A percentile compares a stretch with the other conserved stretches of the same genome.
Conservation (phyloP, 495 filamentous ascomycete species). For the Penicillium robsamsonii region DNA sequence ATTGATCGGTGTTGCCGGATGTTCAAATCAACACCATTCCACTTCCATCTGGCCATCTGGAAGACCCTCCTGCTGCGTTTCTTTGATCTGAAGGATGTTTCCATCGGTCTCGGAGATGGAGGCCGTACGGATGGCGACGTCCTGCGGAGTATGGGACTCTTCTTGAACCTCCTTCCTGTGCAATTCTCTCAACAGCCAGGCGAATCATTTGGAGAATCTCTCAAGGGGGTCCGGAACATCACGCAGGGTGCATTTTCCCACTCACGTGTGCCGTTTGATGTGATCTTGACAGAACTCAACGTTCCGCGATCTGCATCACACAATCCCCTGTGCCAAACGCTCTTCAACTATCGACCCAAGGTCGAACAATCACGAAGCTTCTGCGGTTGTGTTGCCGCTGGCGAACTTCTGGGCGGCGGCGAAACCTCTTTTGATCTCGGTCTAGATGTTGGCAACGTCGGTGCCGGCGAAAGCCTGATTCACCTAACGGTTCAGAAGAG, state of each 20-base stretch:
- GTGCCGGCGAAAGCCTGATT: slow-evolving; percentile 13
- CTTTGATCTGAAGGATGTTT: slow-evolving; percentile 31
- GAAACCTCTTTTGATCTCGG: slow-evolving; percentile 26
- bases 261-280: slow-evolving; percentile 46
- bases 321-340: slow-evolving; percentile 40
- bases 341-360: slow-evolving; percentile 41
- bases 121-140: slow-evolving; percentile 34
- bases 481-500: slow-evolving; percentile 21
- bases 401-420: slow-evolving; percentile 22
- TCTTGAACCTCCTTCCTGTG: slow-evolving; percentile 51
- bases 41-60: slow-evolving; percentile 44
- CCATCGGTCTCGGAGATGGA: slow-evolving; percentile 45
- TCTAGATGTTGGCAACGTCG: slow-evolving; percentile 20
- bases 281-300: slow-evolving; percentile 39
- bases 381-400: slow-evolving; percentile 20
- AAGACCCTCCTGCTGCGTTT: slow-evolving; percentile 29
- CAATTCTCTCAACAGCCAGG: slow-evolving; percentile 23
- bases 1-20: slow-evolving; percentile 21
- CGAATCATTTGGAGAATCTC: slow-evolving; percentile 17
- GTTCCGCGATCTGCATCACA: slow-evolving; percentile 31
- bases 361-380: slow-evolving; percentile 17
- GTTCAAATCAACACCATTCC: slow-evolving; percentile 37
- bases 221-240: slow-evolving; percentile 19
- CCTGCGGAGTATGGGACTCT: slow-evolving; percentile 37
- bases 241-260: slow-evolving; percentile 27